Base-by-base conservation (phyloP, 257 asterid genomes). In the Solanum etuberosum region DNA sequence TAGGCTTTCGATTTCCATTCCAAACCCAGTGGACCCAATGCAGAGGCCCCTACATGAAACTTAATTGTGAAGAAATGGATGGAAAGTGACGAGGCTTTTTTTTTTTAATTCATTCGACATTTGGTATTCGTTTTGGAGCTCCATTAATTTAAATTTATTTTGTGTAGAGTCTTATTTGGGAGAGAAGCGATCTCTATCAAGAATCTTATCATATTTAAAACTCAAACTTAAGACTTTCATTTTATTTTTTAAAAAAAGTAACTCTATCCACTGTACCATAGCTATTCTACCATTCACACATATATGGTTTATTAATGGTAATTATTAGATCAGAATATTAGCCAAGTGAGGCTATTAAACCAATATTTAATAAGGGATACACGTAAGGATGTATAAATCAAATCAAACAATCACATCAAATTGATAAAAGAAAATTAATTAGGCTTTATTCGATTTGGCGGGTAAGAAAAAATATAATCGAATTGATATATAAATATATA, bases 41-140 rank as follows among this genome's bases (percentile, higher is more conserved):
- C 23, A 18, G 63, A 54, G 63, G 63, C 61, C 61, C 61, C 61
- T 51, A 51, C 7, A 16, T 54, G 63, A 54, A 54, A 54, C 63
- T 54, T 18, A 54, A 54, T 54, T 20, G 63, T 7, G 63, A 7
- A 54, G 63, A 51, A 0, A 0, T 54, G 63, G 9, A 54, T 54
- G 63, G n/a, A 54, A 48, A 48, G 1, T 13, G 51, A 43, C 13
- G 10, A 42, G 12, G 4, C 10, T 40, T 0, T 42, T 43, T 43
- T 43, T 43, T 43, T 42, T 38, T 8, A 0, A 43, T 43, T 43
- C 16, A 46, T 46, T 46, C 2, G 13, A 14, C 13, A 2, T 13
- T 46, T 0, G 18, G 0, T 13, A 46, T 13, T 13, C 0, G 54
- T 46, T 0, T 46, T 0, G 54, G 0, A 46, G 54, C 18, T 46